phyloP scores from a whole-genome alignment of 1,284 basidiomycete species.

The Vanrija sp. region DNA sequence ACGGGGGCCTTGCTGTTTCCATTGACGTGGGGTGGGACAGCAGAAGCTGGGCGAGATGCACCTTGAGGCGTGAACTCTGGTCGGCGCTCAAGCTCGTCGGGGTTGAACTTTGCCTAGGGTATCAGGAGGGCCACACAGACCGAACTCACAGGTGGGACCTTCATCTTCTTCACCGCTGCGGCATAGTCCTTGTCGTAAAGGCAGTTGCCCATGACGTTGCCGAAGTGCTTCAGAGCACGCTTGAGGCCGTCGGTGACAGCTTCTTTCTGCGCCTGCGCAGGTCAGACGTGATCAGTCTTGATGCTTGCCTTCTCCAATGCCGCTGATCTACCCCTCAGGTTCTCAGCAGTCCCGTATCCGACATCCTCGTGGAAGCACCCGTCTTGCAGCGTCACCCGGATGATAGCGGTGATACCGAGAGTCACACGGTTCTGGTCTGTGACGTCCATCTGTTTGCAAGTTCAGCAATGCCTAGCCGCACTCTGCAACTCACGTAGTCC shows the following conservation, averaged over 20 bases:
- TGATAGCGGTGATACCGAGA: slow-evolving; percentile 77
- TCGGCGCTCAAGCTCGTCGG: slow-evolving; percentile 66
- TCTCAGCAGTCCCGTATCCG: slow-evolving; percentile 85
- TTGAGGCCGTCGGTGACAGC: slow-evolving; percentile 94
- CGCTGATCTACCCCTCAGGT: slow-evolving; percentile 73
- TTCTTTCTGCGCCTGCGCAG: slow-evolving; percentile 85
- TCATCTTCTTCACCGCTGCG: slow-evolving; percentile 79
- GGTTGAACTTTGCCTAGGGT: slow-evolving; percentile 69
- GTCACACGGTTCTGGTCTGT: slow-evolving; percentile 65
- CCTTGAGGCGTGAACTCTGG: slow-evolving; percentile 61
- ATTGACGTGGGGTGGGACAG: slow-evolving; percentile 19
- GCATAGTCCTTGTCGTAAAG: slow-evolving; percentile 89
- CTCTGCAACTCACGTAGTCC: slow-evolving; percentile 52
- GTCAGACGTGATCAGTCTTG: slow-evolving; percentile 3
- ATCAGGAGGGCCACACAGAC: background rate
- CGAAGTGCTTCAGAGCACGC: slow-evolving; percentile 84
- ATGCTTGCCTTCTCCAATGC: slow-evolving; percentile 82
- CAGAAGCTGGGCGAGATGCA: slow-evolving; percentile 19
- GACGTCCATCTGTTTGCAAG: slow-evolving; percentile 53
- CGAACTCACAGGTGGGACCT: slow-evolving; percentile 65
- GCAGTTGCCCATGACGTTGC: slow-evolving; percentile 91
- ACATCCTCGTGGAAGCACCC: slow-evolving; percentile 90
- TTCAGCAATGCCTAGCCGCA: too few species aligned
- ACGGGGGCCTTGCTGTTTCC: slow-evolving; percentile 9
- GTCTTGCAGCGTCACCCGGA: slow-evolving; percentile 81